Percentiles rank a stretch among this genome's conserved stretches.
Conservation (phyloP, 2,329 filamentous ascomycete species). For the Penicillium sp. region DNA sequence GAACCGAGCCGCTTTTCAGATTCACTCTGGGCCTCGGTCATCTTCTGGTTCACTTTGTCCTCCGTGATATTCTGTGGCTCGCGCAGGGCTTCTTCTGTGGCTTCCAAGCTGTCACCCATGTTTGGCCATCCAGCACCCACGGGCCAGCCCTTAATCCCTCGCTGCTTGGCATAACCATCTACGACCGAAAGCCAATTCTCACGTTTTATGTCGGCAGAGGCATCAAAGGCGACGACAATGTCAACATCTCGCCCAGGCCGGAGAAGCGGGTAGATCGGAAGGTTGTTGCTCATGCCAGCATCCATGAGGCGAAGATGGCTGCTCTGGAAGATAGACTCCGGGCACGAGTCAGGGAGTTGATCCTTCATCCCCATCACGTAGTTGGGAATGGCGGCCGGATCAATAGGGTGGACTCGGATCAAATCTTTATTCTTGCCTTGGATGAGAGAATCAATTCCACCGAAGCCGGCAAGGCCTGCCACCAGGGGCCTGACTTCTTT, state of each 20-base stretch:
- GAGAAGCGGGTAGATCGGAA: conserved; percentile 92
- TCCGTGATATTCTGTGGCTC: conserved; percentile 63
- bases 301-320: conserved; percentile 87
- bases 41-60: conserved; percentile 62
- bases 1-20: background rate
- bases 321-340: conserved; percentile 69
- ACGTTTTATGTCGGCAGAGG: conserved; percentile 85
- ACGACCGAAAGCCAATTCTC: conserved; percentile 95
- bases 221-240: conserved; percentile 88
- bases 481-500: conserved; percentile 85
- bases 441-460: conserved; percentile 77
- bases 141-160: conserved; percentile 92
- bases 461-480: conserved; percentile 71
- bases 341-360: conserved; percentile 72
- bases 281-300: conserved; percentile 97
- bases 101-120: conserved; percentile 55
- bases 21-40: conserved; percentile 58
- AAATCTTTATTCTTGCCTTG: conserved; percentile 80
- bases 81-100: conserved; percentile 66
- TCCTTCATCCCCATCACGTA: conserved; percentile 80
- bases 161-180: conserved; percentile 87
- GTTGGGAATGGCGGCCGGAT: conserved; percentile 88
- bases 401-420: conserved; percentile 89
- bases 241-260: conserved; percentile 87
- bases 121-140: conserved; percentile 92